These are phyloP conservation scores for Heliosperma pusillum DNA, from an alignment of 148 eudicot species.

Conservation along the genomic window DNA sequence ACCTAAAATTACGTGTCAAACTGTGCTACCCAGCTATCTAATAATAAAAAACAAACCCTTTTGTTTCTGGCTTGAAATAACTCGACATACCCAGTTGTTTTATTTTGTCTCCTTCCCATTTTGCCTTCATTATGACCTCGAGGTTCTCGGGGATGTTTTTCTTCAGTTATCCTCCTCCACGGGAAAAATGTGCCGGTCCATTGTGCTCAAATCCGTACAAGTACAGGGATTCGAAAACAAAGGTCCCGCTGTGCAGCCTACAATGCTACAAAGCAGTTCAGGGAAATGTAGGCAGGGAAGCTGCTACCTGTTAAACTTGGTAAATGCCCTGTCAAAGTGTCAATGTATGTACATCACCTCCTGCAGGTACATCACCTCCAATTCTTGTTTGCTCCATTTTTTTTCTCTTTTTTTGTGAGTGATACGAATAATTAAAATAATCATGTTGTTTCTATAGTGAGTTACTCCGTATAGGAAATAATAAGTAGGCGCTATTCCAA, in stretches of 20 bases:
- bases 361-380: slow-evolving; percentile 18
- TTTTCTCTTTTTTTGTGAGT: background rate
- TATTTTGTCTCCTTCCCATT: background rate
- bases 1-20: too few relatives aligned
- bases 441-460: background rate
- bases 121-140: background rate
- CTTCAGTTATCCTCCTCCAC: slow-evolving; percentile 79
- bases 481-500: background rate
- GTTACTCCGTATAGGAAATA: background rate
- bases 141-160: background rate
- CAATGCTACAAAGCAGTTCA: slow-evolving; percentile 84
- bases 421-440: background rate
- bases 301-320: slow-evolving; percentile 35
- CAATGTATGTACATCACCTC: slow-evolving; percentile 7
- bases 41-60: too few relatives aligned
- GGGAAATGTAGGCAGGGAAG: slow-evolving; percentile 35
- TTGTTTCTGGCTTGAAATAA: too few relatives aligned
- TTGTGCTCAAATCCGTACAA: slow-evolving; percentile 70
- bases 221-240: slow-evolving; percentile 85
- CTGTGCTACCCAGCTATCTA: too few relatives aligned
- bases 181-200: slow-evolving; percentile 83
- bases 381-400: slow-evolving; percentile 6
- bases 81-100: background rate
- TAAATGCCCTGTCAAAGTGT: slow-evolving; percentile 6
- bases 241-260: slow-evolving; percentile 85